Evolutionary conservation across 768 basidiomycete species (phyloP).

Genomic region (Agaricus sinodeliciosus): DNA sequence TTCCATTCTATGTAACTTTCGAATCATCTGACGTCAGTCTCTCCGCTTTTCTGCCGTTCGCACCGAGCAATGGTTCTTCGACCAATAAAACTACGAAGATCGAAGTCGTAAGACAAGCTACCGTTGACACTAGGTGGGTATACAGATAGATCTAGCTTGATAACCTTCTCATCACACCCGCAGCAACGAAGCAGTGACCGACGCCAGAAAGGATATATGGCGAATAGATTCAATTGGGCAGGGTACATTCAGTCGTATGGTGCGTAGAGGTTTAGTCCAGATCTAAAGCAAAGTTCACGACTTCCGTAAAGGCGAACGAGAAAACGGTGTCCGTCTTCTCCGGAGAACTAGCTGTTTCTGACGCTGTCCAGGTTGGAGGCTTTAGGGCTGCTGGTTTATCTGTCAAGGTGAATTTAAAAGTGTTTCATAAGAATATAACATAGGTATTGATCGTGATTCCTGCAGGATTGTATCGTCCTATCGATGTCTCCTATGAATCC

Average conservation of each 20-base stretch:
- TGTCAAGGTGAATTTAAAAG: constrained; percentile 43
- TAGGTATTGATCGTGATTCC: not conserved
- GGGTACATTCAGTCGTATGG: constrained; percentile 51
- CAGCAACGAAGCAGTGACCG: constrained; percentile 41
- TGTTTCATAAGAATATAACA: not conserved
- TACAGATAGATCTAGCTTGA: not conserved
- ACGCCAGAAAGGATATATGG: constrained; percentile 70
- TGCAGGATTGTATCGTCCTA: constrained; percentile 60
- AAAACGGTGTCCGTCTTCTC: constrained; percentile 54
- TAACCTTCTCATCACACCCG: not conserved
- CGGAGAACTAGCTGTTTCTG: constrained; percentile 52
- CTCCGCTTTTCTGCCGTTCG: constrained; percentile 52
- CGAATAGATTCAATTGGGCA: constrained; percentile 57
- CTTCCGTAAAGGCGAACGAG: constrained; percentile 46
- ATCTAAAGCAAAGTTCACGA: not conserved
- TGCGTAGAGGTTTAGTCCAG: constrained; percentile 23
- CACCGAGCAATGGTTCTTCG: constrained; percentile 32
- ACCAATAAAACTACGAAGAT: constrained; percentile 38
- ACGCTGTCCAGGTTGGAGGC: constrained; percentile 45
- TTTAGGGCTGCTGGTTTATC: constrained; percentile 61
- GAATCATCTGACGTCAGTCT: constrained; percentile 51
- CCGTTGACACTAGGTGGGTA: constrained; percentile 54
- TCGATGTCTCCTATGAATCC: constrained; percentile 54
- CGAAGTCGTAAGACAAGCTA: constrained; percentile 59
- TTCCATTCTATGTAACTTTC: constrained; percentile 64